Percentiles rank a stretch among this genome's conserved stretches.
These are phyloP conservation scores for Candida albicans DNA, from an alignment of 1,139 yeast genomes.

Conservation along the genomic window DNA sequence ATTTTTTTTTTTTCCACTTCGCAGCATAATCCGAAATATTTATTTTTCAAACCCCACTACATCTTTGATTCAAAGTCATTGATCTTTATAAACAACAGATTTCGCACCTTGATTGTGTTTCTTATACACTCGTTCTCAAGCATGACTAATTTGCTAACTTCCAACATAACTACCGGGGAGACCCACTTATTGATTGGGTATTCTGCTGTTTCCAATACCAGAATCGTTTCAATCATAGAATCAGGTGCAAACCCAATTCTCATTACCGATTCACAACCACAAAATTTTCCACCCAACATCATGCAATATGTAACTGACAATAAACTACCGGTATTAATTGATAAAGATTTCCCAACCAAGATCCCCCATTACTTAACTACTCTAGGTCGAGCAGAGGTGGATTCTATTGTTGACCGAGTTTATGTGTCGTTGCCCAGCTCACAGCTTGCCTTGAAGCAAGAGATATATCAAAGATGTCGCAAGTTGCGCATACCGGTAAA, in stretches of 20 bases:
- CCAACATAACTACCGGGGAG: constrained; percentile 53
- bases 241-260: constrained; percentile 62
- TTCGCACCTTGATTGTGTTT: background rate
- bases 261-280: constrained; percentile 27
- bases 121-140: background rate
- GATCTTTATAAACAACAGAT: background rate
- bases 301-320: constrained; percentile 21
- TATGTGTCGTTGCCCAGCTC: constrained; percentile 54
- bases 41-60: constrained; percentile 1
- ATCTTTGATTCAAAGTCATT: background rate
- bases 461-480: constrained; percentile 51
- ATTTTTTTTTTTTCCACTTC: background rate
- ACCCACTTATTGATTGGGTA: constrained; percentile 63
- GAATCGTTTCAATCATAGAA: constrained; percentile 50
- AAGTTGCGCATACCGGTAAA: constrained; percentile 77
- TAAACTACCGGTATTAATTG: constrained; percentile 22
- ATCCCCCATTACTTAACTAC: constrained; percentile 6
- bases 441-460: constrained; percentile 26
- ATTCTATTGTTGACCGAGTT: constrained; percentile 67
- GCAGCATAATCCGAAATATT: background rate
- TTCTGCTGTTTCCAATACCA: constrained; percentile 47
- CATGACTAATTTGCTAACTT: constrained; percentile 46
- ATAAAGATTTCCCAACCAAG: constrained; percentile 1
- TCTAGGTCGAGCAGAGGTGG: constrained; percentile 66
- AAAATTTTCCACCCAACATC: constrained; percentile 23